Base-by-base conservation (phyloP, 169 alveolate genomes). In the Cryptosporidium andersoni region DNA sequence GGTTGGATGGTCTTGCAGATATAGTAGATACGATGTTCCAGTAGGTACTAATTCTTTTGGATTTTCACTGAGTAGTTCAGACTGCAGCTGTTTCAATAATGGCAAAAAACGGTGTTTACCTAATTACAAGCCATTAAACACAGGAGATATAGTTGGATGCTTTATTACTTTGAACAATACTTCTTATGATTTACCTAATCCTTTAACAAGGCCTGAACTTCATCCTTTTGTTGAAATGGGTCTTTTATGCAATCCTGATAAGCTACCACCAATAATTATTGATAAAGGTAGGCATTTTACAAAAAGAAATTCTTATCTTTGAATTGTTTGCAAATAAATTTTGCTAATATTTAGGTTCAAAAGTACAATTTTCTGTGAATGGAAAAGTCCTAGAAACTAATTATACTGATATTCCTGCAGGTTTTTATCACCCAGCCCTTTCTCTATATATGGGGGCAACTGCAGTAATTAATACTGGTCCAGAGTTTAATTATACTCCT, bases 381-480 rank as follows among this genome's bases (percentile, higher is more conserved):
- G 95, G 95, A 12, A 49, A 51, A 39, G 64, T 88, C 65, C 51
- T 66, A 12, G 74, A 81, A 9, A 60, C 88, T 3, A 85, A 47
- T 51, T 68, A 92, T 63, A 52, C 16, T 3, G 66, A 62, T 2
- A 58, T 92, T 36, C 65, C 82, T 53, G 80, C 94, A 45, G 94
- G 90, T 12, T 94, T 91, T 49, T 91, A 91, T 55, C 95, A 92
- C 80, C 95, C 95, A 4, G 89, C 91, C 0, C 91, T 92, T 60
- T 91, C 95, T 11, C 64, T 91, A 40, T 92, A 80, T 60, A 92
- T 90, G 90, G 94, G 94, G 4, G 90, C 92, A 39, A 85, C 91
- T 5, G 95, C 89, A 34, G 60, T 88, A 16, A 66, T 92, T 42
- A 91, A 90, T 55, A 52, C 89, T 43, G 95, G 95, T 37, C 95